These are phyloP conservation scores for Cercospora sesami DNA, from an alignment of 2,329 filamentous ascomycete genomes.

Conservation along the genomic window DNA sequence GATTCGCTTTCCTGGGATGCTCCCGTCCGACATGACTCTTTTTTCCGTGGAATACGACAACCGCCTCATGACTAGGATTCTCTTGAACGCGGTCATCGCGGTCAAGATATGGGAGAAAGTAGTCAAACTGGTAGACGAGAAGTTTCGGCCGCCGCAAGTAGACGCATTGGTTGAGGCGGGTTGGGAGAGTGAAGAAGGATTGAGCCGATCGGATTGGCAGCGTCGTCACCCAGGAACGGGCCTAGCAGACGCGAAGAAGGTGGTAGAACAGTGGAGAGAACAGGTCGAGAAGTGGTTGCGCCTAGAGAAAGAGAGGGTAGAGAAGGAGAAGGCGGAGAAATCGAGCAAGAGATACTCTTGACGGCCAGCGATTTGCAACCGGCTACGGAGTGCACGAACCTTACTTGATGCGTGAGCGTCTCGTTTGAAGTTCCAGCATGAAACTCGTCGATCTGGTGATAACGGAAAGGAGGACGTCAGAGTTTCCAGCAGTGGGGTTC, in stretches of 20 bases:
- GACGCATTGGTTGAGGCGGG: not conserved
- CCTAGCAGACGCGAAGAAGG: not conserved
- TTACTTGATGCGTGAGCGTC: not conserved
- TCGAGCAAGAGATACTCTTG: not conserved
- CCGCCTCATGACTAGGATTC: not conserved
- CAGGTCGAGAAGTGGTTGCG: not conserved
- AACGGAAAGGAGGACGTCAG: not conserved
- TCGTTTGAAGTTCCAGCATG: not conserved
- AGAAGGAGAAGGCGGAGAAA: not conserved
- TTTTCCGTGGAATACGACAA: not conserved
- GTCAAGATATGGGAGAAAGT: not conserved
- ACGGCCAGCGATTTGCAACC: not conserved
- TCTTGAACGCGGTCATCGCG: not conserved
- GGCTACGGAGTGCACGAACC: not conserved
- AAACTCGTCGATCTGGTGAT: not conserved
- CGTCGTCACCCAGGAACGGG: not conserved
- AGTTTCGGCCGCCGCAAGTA: not conserved
- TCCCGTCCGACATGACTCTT: not conserved
- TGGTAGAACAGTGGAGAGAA: not conserved
- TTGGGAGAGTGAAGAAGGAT: not conserved
- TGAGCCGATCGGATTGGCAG: not conserved
- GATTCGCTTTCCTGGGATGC: not conserved
- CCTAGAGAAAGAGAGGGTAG: not conserved
- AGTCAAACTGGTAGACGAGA: not conserved
- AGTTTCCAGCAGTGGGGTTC: slow-evolving; percentile 54